A percentile compares a stretch with the other conserved stretches of the same genome.
Conservation (phyloP, 768 basidiomycete genomes). For the Panus rudis region DNA sequence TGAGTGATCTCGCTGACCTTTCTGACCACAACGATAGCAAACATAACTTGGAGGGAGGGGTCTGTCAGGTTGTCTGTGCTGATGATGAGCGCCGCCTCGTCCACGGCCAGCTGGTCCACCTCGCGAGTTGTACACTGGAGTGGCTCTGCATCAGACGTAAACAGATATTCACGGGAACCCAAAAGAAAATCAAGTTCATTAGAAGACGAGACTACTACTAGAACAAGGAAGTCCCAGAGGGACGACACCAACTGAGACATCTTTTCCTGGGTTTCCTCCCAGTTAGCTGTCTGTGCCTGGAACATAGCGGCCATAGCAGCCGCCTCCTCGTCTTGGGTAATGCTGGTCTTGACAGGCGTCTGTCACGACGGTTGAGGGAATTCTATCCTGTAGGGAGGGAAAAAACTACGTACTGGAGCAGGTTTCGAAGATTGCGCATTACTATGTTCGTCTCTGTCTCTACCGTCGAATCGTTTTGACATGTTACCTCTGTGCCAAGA, state of each 20-base stretch:
- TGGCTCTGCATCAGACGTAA: constrained; percentile 42
- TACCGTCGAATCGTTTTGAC: constrained; percentile 87
- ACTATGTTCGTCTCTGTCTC: constrained; percentile 61
- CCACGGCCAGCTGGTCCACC: constrained; percentile 56
- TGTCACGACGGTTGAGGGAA: no score
- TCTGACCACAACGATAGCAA: constrained; percentile 97
- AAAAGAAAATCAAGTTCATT: constrained; percentile 56
- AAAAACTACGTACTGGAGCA: background rate
- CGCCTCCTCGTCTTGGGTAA: constrained; percentile 70
- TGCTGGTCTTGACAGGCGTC: constrained; percentile 30
- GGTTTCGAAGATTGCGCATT: constrained; percentile 2
- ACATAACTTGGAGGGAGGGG: constrained; percentile 94
- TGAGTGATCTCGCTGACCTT: constrained; percentile 53
- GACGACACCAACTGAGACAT: constrained; percentile 95
- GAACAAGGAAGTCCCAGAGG: constrained; percentile 45
- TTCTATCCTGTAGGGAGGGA: no score
- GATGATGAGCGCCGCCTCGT: constrained; percentile 44
- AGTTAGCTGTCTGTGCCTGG: constrained; percentile 86
- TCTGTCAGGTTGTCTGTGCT: constrained; percentile 56
- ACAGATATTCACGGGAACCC: constrained; percentile 18
- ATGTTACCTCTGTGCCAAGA: constrained; percentile 66
- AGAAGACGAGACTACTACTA: constrained; percentile 65
- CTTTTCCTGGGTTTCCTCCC: constrained; percentile 99
- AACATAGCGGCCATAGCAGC: constrained; percentile 99
- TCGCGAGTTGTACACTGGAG: constrained; percentile 60